phyloP scores from a whole-genome alignment of 495 filamentous ascomycete genomes.

The Penicillium antarcticum region DNA sequence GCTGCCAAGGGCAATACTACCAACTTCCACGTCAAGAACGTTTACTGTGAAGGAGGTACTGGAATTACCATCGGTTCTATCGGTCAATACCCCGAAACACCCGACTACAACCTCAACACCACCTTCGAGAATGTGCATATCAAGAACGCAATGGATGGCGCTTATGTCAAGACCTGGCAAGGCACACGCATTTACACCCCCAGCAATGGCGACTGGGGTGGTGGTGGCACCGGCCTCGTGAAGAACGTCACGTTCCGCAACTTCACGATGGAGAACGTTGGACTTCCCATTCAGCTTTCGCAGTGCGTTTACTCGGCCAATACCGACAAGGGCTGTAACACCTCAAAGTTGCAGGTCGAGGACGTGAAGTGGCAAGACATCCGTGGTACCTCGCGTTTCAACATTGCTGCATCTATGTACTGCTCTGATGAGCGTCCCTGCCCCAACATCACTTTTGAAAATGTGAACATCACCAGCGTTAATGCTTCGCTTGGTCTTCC shows the following conservation, averaged over 20 bases:
- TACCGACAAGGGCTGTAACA: constrained; percentile 42
- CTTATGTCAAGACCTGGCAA: constrained; percentile 55
- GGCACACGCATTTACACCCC: constrained; percentile 24
- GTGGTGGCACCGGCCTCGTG: constrained; percentile 32
- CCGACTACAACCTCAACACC: constrained; percentile 23
- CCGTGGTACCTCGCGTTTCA: constrained; percentile 51
- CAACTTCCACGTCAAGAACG: constrained; percentile 31
- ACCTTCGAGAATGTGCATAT: constrained; percentile 20
- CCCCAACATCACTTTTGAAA: constrained; percentile 44
- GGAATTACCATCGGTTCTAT: constrained; percentile 43
- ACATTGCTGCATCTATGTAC: constrained; percentile 52
- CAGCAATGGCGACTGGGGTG: constrained; percentile 32
- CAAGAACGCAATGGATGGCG: constrained; percentile 45
- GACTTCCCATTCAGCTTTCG: constrained; percentile 56
- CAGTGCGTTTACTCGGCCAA: constrained; percentile 52
- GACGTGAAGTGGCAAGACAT: constrained; percentile 55
- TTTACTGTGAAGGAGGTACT: constrained; percentile 23
- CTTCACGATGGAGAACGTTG: constrained; percentile 42
- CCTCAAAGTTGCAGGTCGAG: constrained; percentile 41
- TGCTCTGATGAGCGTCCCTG: constrained; percentile 46
- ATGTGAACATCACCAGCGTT: constrained; percentile 44
- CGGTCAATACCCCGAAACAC: constrained; percentile 34
- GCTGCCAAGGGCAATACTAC: constrained; percentile 40
- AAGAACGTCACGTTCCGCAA: constrained; percentile 51
- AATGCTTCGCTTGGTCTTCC: constrained; percentile 15